Evolutionary conservation across 1,139 yeast genomes (phyloP).

Genomic region (Kodamaea suecica): DNA sequence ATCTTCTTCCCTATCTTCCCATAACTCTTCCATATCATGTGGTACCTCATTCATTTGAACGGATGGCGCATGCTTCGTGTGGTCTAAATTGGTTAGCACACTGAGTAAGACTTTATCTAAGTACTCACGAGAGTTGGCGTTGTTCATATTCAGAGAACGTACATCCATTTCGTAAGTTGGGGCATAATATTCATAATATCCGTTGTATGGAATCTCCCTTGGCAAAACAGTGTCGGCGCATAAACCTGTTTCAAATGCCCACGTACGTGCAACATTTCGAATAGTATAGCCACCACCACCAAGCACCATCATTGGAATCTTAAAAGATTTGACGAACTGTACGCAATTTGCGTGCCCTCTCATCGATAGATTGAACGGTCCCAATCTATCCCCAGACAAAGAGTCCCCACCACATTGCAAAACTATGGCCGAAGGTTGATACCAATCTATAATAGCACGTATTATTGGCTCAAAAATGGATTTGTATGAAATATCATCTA

Average conservation of each 20-base stretch:
- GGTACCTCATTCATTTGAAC: conserved; percentile 93
- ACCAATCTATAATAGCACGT: conserved; percentile 81
- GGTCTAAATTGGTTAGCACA: conserved; percentile 73
- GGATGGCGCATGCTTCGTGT: conserved; percentile 91
- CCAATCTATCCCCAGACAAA: conserved; percentile 83
- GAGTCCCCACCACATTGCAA: conserved; percentile 95
- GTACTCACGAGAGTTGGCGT: conserved; percentile 92
- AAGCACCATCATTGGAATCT: conserved; percentile 82
- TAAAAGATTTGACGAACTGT: conserved; percentile 80
- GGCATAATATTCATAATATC: conserved; percentile 93
- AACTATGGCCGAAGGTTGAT: conserved; percentile 92
- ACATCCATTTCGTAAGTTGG: conserved; percentile 94
- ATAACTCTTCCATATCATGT: conserved; percentile 67
- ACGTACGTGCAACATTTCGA: conserved; percentile 92
- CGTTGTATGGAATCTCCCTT: conserved; percentile 87
- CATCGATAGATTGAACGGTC: conserved; percentile 89
- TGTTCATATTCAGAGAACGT: conserved; percentile 93
- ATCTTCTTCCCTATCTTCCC: conserved; percentile 80
- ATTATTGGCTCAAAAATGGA: conserved; percentile 86
- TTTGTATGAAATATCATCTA: conserved; percentile 84
- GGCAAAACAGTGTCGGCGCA: conserved; percentile 76
- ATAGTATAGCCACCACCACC: conserved; percentile 99
- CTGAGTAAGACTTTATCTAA: conserved; percentile 78
- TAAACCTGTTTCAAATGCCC: conserved; percentile 94
- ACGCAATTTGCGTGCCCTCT: conserved; percentile 96